Percentiles rank a stretch among this genome's conserved stretches.
These are phyloP conservation scores for Candida lessepsii DNA, from an alignment of 805 yeast genomes.

Conservation along the genomic window DNA sequence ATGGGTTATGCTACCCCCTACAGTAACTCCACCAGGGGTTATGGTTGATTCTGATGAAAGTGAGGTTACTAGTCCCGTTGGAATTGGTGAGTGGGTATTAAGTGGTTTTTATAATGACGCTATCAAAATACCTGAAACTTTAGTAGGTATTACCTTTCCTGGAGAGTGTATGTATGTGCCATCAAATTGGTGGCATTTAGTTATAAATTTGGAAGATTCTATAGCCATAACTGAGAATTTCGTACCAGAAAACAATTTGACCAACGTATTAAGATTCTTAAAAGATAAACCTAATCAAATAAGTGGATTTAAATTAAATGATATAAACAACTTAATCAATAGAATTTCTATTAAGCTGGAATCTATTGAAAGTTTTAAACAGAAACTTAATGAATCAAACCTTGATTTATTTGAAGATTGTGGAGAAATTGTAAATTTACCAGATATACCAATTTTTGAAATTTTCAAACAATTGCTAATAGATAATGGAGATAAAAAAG, in stretches of 20 bases:
- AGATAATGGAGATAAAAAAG: slow-evolving; percentile 32
- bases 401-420: slow-evolving; percentile 50
- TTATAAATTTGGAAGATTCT: slow-evolving; percentile 78
- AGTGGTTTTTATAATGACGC: slow-evolving; percentile 78
- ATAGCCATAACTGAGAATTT: slow-evolving; percentile 89
- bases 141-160: slow-evolving; percentile 71
- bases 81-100: slow-evolving; percentile 87
- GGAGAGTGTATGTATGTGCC: slow-evolving; percentile 90
- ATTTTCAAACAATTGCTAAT: slow-evolving; percentile 53
- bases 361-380: slow-evolving; percentile 4
- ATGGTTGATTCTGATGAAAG: slow-evolving; percentile 72
- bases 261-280: slow-evolving; percentile 65
- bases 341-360: slow-evolving; percentile 11
- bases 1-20: slow-evolving; percentile 89
- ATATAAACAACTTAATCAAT: slow-evolving; percentile 41
- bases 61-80: slow-evolving; percentile 90
- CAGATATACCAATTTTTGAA: slow-evolving; percentile 59
- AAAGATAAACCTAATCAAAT: slow-evolving; percentile 67
- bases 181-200: slow-evolving; percentile 97
- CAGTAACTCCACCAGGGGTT: slow-evolving; percentile 79
- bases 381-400: slow-evolving; percentile 12
- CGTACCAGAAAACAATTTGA: slow-evolving; percentile 64
- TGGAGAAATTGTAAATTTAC: slow-evolving; percentile 49
- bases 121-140: slow-evolving; percentile 53
- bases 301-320: slow-evolving; percentile 71